Base-by-base conservation (phyloP, 2,329 filamentous ascomycete species). In the Cryoendolithus antarcticus region DNA sequence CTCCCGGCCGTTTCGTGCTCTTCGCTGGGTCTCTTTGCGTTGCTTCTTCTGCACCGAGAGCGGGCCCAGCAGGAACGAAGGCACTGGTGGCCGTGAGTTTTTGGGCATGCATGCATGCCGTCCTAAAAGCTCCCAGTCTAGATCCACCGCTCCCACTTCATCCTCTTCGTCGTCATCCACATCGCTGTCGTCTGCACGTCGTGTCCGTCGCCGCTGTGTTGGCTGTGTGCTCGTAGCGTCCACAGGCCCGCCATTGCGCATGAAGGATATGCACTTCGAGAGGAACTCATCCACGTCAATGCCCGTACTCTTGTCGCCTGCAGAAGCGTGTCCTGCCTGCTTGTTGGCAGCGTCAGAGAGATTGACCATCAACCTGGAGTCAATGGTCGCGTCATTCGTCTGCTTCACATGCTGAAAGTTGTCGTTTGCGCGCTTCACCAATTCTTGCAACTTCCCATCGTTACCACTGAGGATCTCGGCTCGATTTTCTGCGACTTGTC, bases 201-300 rank as follows among this genome's bases (percentile, higher is more conserved):
- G 44, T 10, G 46, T 43, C 27, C 48, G 43, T 11, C 46, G 46
- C 42, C 47, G 48, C 2, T 44, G 48, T 4, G 44, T 35, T 6
- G 45, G 30, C 6, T 36, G 36, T 6, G 37, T 72, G 7, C 75
- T 73, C 15, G 15, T 19, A 6, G 69, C 68, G 2, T 65, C 65
- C 8, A 60, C 57, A 4, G 71, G 66, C 3, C 76, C 81, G 29
- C 74, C 70, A 15, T 59, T 54, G 11, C 75, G 77, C 86, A 96
- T 95, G 57, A 83, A 96, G 3, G 74, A 75, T 43, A 93, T 86
- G 58, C 82, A 89, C 60, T 93, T 93, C 1, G 83, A 82, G 9
- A 96, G 76, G 53, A 96, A 93, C 51, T 94, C 84, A 44, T 96
- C 88, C 0, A 93, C 71, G 53, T 96, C 88, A 13, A 98, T 65